Evolutionary conservation across 2,329 filamentous ascomycete genomes (phyloP), one percentile per base, ranked within the genome.

Genomic region (Lasiodiplodia sp.): DNA sequence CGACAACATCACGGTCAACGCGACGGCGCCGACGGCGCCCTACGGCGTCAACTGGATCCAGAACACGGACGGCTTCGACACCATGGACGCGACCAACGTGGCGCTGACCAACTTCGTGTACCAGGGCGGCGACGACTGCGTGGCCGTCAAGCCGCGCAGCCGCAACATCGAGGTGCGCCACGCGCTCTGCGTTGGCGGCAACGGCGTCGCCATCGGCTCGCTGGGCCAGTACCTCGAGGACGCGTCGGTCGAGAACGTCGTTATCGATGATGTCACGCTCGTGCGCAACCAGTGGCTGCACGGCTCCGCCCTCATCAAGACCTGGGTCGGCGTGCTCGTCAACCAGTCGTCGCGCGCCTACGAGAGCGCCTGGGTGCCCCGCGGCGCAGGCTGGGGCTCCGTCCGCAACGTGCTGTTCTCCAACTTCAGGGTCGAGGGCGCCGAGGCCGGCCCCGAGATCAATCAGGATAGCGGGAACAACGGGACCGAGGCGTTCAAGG

Each of bases 91-190:
- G 1, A 72, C 77, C 10, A 86, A 87, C 69, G 77, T 88, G 57
- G 76, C 75, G 7, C 78, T 88, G 5, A 83, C 77, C 4, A 85
- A 86, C 69, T 83, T 87, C 64, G 76, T 80, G 6, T 88, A 86
- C 72, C 84, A 87, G 77, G 86, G 86, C 11, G 85, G 88, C 73
- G 90, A 85, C 74, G 80, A 86, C 68, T 93, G 91, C 77, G 85
- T 88, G 31, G 85, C 86, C 51, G 82, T 84, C 70, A 92, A 91
- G 78, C 83, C 85, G 52, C 84, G 91, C 78, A 88, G 87, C 68
- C 84, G 87, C 77, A 88, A 90, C 72, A 83, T 86, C 70, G 78
- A 80, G 44, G 77, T 84, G 67, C 83, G 86, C 67, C 90, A 87
- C 74, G 72, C 83, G 4, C 82, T 80, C 69, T 92, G 88, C 67